Evolutionary conservation across 2,329 filamentous ascomycete genomes (phyloP), one percentile per base, ranked within the genome.

Genomic region (Colletotrichum musicola): DNA sequence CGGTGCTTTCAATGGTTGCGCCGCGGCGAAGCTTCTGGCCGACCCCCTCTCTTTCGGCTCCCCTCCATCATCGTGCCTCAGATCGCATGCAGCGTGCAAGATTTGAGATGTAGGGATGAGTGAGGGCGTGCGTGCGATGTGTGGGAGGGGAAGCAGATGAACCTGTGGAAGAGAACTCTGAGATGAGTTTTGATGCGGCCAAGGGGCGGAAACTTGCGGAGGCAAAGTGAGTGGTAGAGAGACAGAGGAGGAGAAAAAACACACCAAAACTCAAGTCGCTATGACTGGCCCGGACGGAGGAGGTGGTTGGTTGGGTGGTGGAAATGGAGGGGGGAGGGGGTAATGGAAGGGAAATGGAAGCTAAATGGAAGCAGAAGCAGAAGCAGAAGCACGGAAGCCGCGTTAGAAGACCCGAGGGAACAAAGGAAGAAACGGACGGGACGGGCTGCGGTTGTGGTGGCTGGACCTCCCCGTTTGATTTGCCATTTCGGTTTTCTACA

Each of bases 381-480:
- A 55, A 40, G 50, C 49, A 25, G 63, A 68, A 68, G 54, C 65
- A 51, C 60, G 50, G 62, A 60, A 65, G 22, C 65, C 6, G 40
- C 42, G 53, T 35, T 53, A 62, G 60, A 64, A 68, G 53, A 35
- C 35, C 60, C 20, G 18, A 60, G 55, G 50, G 65, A 68, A 65
- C 65, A 68, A 68, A 68, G 65, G 55, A 65, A 65, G 65, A 60
- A 65, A 65, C 47, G 22, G 55, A 27, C 49, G 30, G 30, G 30
- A 35, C 30, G 30, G 30, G 10, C 30, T 35, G 30, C 10, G 7
- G 7, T 30, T 7, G 7, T 35, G 30, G 30, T 35, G 30, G 30
- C 30, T 35, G 30, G 30, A 9, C 49, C 44, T 51, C 49, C 49
- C 46, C 46, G 40, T 42, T 42, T 42, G 40, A 42, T 42, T 42